phyloP scores from a whole-genome alignment of 2,329 filamentous ascomycete genomes.

The Rosellinia necatrix region DNA sequence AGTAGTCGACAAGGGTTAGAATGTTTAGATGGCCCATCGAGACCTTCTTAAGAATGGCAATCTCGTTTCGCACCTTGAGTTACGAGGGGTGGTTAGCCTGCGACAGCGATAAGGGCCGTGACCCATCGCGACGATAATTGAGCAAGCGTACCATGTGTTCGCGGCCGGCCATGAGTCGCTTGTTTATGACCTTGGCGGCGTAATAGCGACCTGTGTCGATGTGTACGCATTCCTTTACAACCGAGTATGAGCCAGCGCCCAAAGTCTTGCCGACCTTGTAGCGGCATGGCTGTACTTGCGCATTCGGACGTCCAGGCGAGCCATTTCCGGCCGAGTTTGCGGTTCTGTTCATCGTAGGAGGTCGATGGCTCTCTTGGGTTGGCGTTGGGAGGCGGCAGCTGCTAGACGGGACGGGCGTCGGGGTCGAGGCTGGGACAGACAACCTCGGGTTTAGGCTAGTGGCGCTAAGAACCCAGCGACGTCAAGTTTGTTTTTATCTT shows the following conservation, averaged over 20 bases:
- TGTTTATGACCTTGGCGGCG: constrained; percentile 99
- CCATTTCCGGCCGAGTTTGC: constrained; percentile 35
- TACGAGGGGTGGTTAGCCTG: constrained; percentile 4
- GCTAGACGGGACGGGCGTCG: background rate
- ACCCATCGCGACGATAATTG: background rate
- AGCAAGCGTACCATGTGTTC: constrained; percentile 84
- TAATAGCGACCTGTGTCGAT: constrained; percentile 98
- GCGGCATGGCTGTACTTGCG: constrained; percentile 88
- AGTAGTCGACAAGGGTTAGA: constrained; percentile 96
- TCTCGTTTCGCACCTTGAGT: constrained; percentile 90
- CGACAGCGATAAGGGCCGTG: background rate
- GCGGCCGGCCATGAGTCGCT: constrained; percentile 92
- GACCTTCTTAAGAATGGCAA: constrained; percentile 95
- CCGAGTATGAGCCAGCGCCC: constrained; percentile 94
- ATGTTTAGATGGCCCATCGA: constrained; percentile 99
- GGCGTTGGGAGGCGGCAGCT: background rate
- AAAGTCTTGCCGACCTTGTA: constrained; percentile 99
- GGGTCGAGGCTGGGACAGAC: background rate
- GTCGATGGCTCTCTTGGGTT: background rate
- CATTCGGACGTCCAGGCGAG: constrained; percentile 42
- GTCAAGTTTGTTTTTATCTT: too few species aligned
- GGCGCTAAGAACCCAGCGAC: too few species aligned
- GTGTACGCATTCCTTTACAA: constrained; percentile 98
- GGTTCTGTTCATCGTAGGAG: constrained; percentile 33
- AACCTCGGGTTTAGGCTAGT: too few species aligned